Conservation (phyloP, 2,329 filamentous ascomycete species). For the Beauveria rudraprayagi region DNA sequence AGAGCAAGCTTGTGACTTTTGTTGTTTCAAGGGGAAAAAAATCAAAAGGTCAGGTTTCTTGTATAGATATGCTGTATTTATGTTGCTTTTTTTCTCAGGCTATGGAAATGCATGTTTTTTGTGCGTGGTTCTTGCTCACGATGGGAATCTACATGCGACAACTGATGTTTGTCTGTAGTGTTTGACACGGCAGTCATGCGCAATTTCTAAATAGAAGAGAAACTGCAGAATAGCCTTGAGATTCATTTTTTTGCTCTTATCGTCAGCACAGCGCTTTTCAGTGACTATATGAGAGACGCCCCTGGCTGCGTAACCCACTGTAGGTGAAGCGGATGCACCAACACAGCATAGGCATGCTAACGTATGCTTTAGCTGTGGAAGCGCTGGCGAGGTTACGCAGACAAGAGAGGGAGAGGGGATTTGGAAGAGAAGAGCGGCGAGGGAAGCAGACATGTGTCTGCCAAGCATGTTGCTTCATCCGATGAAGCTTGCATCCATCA, state of each 20-base stretch:
- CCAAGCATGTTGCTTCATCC: constrained; percentile 75
- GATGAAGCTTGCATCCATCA: constrained; percentile 55
- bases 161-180: background rate
- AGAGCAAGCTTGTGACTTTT: too few relatives aligned
- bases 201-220: background rate
- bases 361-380: constrained; percentile 52
- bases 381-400: constrained; percentile 61
- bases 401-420: constrained; percentile 47
- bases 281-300: constrained; percentile 24
- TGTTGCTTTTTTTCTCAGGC: too few relatives aligned
- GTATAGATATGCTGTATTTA: too few relatives aligned
- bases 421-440: constrained; percentile 32
- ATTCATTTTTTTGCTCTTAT: background rate
- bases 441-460: constrained; percentile 59
- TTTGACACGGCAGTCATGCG: background rate
- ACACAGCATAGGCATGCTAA: background rate
- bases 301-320: constrained; percentile 33
- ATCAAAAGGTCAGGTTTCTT: too few relatives aligned
- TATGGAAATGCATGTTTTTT: too few relatives aligned
- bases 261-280: background rate
- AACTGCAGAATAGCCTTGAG: background rate
- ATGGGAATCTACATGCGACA: background rate
- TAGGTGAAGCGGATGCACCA: constrained; percentile 16
- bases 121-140: too few relatives aligned
- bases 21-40: too few relatives aligned